Base-by-base conservation (phyloP, 1,139 yeast genomes). In the Nakaseomyces nivariensis region DNA sequence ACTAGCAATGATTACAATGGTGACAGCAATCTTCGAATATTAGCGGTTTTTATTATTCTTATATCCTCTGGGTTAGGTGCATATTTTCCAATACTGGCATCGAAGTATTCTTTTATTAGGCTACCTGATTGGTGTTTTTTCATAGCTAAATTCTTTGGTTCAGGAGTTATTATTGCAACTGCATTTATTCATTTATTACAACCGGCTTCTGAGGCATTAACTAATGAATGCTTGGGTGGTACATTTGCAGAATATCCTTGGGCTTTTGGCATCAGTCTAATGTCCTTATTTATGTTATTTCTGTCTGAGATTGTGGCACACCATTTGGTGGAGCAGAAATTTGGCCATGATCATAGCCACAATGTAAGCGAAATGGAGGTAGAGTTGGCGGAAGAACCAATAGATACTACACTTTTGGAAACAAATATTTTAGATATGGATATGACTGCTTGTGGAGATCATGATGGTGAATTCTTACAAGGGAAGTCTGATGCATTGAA, bases 121-220 rank as follows among this genome's bases (percentile, higher is more conserved):
- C 61, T 79, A 55, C 87, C 82, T 1, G 58, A 72, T 22, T 74
- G 79, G 77, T 75, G 82, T 49, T 87, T 59, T 46, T 78, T 85
- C 60, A 69, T 81, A 44, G 85, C 88, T 49, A 85, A 85, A 62
- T 85, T 78, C 70, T 88, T 89, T 64, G 97, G 96, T 52, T 82
- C 95, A 1, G 97, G 97, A 46, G 96, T 89, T 48, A 88, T 89
- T 60, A 75, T 88, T 10, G 90, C 96, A 1, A 88, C 96, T 2
- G 89, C 95, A 0, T 83, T 87, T 58, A 81, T 88, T 51, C 96
- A 88, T 68, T 71, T 89, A 51, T 72, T 88, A 58, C 80, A 81
- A 57, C 95, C 95, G 0, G 95, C 95, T 4, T 71, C 75, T 51
- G 82, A 79, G 36, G 70, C 74, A 4, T 69, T 82, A 51, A 67